A percentile compares a stretch with the other conserved stretches of the same genome.
Conservation (phyloP, 1,284 basidiomycete genomes). For the Singerocomus inundabilis region DNA sequence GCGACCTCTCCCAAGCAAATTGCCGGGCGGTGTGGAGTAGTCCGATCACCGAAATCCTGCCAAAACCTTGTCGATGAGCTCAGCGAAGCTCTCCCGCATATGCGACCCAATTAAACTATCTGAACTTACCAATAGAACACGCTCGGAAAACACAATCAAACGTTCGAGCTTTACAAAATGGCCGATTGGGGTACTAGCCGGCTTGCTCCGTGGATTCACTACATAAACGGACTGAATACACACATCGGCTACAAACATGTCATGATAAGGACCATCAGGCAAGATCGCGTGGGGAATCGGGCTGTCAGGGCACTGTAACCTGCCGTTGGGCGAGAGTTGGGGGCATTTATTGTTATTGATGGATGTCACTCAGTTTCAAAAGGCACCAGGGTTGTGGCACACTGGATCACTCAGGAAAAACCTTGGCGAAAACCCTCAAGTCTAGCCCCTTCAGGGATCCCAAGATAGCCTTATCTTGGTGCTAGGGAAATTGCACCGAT, state of each 20-base stretch:
- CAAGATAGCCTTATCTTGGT: slow-evolving; percentile 32
- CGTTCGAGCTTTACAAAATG: slow-evolving; percentile 6
- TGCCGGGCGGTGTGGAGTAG: slow-evolving; percentile 26
- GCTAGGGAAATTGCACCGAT: slow-evolving; percentile 14
- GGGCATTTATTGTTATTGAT: neutral
- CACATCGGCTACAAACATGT: slow-evolving; percentile 11
- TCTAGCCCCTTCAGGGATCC: slow-evolving; percentile 30
- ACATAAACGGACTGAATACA: slow-evolving; percentile 4
- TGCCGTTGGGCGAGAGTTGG: slow-evolving; percentile 7
- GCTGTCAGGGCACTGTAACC: slow-evolving; percentile 21
- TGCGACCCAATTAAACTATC: slow-evolving; percentile 21
- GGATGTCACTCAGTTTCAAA: slow-evolving; percentile 13
- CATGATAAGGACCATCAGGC: slow-evolving; percentile 11
- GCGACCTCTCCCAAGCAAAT: slow-evolving; percentile 19
- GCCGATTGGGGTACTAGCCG: slow-evolving; percentile 13
- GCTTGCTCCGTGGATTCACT: slow-evolving; percentile 9
- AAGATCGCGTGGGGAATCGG: slow-evolving; percentile 16
- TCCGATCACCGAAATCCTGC: slow-evolving; percentile 26
- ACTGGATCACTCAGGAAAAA: slow-evolving; percentile 22
- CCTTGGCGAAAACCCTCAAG: slow-evolving; percentile 21
- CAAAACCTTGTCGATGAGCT: slow-evolving; percentile 31
- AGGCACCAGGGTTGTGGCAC: slow-evolving; percentile 25
- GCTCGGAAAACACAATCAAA: slow-evolving; percentile 10
- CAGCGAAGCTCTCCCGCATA: slow-evolving; percentile 29
- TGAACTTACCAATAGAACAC: slow-evolving; percentile 18